Evolutionary conservation across 495 filamentous ascomycete genomes (phyloP).

Genomic region (Xylaria cubensis): DNA sequence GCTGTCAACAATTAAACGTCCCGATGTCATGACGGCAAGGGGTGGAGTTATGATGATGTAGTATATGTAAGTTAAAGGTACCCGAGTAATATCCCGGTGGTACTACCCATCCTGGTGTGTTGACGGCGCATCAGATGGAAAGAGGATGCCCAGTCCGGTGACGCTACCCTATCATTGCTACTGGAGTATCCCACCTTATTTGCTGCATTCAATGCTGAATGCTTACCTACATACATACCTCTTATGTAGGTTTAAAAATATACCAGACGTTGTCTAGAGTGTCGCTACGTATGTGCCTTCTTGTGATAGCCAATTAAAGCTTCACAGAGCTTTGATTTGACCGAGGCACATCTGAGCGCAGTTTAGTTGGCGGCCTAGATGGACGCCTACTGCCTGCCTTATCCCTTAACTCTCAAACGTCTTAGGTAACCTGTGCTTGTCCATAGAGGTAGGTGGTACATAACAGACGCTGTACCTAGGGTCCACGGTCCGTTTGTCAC

Average conservation of each 20-base stretch:
- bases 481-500: not conserved
- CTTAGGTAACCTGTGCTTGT: too few relatives aligned
- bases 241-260: not conserved
- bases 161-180: not conserved
- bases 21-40: not conserved
- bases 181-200: not conserved
- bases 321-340: not conserved
- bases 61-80: not conserved
- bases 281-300: not conserved
- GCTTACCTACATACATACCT: not conserved
- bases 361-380: not conserved
- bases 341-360: not conserved
- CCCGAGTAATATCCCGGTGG: not conserved
- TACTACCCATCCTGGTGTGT: not conserved
- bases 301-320: not conserved
- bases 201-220: not conserved
- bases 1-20: not conserved
- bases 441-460: not conserved
- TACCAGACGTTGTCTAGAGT: not conserved
- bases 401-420: not conserved
- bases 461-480: not conserved
- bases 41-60: slow-evolving; percentile 6
- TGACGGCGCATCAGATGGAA: not conserved
- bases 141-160: not conserved
- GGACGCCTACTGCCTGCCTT: too few relatives aligned